phyloP scores from a whole-genome alignment of 176 grass and related monocot genomes.

The Zea mays region DNA sequence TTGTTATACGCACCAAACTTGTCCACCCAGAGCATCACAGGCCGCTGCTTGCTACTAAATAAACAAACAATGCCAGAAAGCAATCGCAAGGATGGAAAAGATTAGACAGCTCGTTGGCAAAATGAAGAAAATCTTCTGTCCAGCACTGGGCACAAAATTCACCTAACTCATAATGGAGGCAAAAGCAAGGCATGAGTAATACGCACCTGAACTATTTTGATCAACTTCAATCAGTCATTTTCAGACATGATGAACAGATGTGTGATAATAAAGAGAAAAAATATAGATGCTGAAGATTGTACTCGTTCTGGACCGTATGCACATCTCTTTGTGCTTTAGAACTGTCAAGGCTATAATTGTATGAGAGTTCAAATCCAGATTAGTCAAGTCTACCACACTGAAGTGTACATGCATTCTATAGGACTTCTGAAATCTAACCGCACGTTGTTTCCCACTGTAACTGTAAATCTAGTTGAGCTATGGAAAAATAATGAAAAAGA shows the following conservation, averaged over 20 bases:
- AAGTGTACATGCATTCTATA: not conserved
- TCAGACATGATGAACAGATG: not conserved
- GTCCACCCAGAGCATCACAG: conserved; percentile 87
- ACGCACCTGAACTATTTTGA: not conserved
- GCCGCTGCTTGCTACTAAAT: conserved; percentile 72
- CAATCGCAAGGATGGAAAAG: too few species aligned
- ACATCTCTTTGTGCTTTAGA: conserved; percentile 66
- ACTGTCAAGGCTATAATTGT: conserved; percentile 70
- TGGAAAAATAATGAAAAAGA: not conserved
- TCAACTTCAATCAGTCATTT: not conserved
- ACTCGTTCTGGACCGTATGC: conserved; percentile 68
- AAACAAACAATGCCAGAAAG: too few species aligned
- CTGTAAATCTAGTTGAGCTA: not conserved
- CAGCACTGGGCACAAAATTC: too few species aligned
- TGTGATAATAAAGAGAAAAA: not conserved
- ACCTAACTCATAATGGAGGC: too few species aligned
- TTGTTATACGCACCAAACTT: conserved; percentile 96
- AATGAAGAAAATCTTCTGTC: too few species aligned
- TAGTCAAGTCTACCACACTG: conserved; percentile 5
- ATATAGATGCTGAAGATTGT: not conserved
- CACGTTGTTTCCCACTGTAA: not conserved
- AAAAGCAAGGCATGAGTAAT: too few species aligned
- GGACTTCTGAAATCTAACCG: not conserved
- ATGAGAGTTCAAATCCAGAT: conserved; percentile 30
- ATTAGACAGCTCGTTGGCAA: too few species aligned